These are phyloP conservation scores for Fusarium sp. DNA, from an alignment of 2,329 filamentous ascomycete species.

Conservation along the genomic window DNA sequence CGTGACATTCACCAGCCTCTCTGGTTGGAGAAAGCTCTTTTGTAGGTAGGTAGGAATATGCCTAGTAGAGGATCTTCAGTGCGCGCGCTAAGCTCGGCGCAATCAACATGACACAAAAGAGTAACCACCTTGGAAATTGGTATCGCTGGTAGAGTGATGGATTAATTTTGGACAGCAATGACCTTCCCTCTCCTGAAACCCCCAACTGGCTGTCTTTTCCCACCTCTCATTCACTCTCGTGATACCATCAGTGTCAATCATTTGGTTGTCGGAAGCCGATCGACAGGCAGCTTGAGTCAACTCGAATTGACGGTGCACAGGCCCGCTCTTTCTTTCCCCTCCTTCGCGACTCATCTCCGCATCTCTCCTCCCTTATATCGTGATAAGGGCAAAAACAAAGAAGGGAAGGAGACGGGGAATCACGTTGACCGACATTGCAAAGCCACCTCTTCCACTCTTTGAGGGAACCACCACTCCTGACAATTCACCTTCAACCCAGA, in stretches of 20 bases:
- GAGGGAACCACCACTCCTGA: background rate
- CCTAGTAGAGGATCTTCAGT: constrained; percentile 21
- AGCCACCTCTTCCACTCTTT: background rate
- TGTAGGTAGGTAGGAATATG: constrained; percentile 8
- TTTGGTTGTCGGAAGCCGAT: constrained; percentile 22
- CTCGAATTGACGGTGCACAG: constrained; percentile 33
- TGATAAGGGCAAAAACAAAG: constrained; percentile 11
- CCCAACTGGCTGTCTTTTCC: constrained; percentile 7
- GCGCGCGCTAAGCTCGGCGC: constrained; percentile 40
- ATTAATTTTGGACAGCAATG: constrained; percentile 10
- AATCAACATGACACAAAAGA: constrained; percentile 12
- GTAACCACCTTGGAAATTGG: background rate
- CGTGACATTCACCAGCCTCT: constrained; percentile 26
- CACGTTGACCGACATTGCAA: constrained; percentile 1
- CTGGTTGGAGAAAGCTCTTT: constrained; percentile 19
- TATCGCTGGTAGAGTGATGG: background rate
- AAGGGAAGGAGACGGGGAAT: constrained; percentile 14
- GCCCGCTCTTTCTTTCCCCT: constrained; percentile 25
- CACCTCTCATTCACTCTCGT: constrained; percentile 21
- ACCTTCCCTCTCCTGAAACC: constrained; percentile 22
- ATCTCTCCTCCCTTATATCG: constrained; percentile 26
- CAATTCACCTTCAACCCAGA: background rate
- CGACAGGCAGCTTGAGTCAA: constrained; percentile 11
- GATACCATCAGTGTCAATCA: constrained; percentile 27
- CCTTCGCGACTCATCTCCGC: constrained; percentile 20